Evolutionary conservation across 208 protist genomes (phyloP), one percentile per base, ranked within the genome.

Genomic region (Herpetomonas samuelpessoai): DNA sequence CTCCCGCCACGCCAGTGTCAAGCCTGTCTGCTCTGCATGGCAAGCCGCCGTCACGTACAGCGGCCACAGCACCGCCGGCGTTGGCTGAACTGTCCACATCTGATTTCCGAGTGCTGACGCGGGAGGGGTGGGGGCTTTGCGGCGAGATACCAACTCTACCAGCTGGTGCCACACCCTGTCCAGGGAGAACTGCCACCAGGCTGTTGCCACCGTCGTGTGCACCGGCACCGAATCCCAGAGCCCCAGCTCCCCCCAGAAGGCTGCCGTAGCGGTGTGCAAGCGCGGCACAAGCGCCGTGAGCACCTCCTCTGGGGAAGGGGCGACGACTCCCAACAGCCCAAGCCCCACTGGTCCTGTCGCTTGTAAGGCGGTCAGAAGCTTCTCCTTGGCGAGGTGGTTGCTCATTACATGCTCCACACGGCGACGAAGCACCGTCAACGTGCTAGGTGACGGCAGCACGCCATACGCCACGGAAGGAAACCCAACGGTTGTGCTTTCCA

Each of bases 391-490:
- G 10, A 19, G 4, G 19, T 10, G 4, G 44, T 48, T 48, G 16
- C 16, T 22, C 44, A 48, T 48, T 19, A 48, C 44, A 4, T n/a
- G 3, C 25, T 30, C 63, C n/a, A 55, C 49, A 1, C 62, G 68
- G 6, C 14, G 26, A 3, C 24, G 27, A 27, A 85, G 53, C 10
- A 54, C 29, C 38, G 26, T 31, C 18, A 85, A 25, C 24, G 65
- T 53, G 47, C 27, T 60, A 12, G 69, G 57, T 16, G 70, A 25
- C 16, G 78, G 78, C 52, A 76, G 73, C 22, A 78, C 66, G n/a
- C 78, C 78, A 26, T 63, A 44, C 4, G 7, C 18, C 22, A 79
- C 16, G 26, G 68, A 74, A 7, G 77, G 77, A 50, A 83, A 76
- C 14, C 72, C 76, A 50, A 83, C 26, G 18, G 21, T 35, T 2